These are phyloP conservation scores for Mortierella sp. DNA, from an alignment of 371 early-diverging fungal genomes.

Conservation along the genomic window DNA sequence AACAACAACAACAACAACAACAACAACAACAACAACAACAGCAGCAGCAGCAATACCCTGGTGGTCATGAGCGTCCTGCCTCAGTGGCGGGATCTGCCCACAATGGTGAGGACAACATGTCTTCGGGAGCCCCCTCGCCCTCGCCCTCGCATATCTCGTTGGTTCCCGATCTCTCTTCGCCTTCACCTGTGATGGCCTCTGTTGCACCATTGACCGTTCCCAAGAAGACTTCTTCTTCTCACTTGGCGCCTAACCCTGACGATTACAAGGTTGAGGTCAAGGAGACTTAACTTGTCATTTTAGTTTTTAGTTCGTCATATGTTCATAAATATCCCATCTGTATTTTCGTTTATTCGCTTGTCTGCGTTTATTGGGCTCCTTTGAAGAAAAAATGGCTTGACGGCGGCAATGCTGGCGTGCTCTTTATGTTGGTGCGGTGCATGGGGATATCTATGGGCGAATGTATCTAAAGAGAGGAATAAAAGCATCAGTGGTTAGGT, in stretches of 20 bases:
- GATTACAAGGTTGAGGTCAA: slow-evolving; percentile 57
- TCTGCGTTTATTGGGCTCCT: neutral
- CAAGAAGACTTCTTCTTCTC: slow-evolving; percentile 14
- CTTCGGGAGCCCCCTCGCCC: slow-evolving; percentile 37
- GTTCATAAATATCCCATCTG: neutral
- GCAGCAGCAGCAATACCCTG: slow-evolving; percentile 19
- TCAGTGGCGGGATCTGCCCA: slow-evolving; percentile 35
- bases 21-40: no score
- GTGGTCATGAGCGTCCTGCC: slow-evolving; percentile 19
- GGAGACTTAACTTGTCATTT: neutral
- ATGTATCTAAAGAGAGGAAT: neutral
- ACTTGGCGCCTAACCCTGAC: slow-evolving; percentile 28
- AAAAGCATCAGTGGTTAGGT: neutral
- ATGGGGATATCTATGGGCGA: neutral
- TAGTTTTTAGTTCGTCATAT: neutral
- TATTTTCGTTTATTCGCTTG: neutral
- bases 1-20: no score
- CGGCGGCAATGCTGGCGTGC: no score
- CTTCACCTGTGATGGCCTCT: slow-evolving; percentile 30
- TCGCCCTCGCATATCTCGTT: slow-evolving; percentile 47
- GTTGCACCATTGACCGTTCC: slow-evolving; percentile 24
- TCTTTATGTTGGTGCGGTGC: no score
- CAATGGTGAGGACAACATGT: slow-evolving; percentile 17
- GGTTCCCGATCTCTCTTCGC: slow-evolving; percentile 24
- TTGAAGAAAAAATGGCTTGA: no score